A percentile compares a stretch with the other conserved stretches of the same genome.
These are phyloP conservation scores for Xylaria arbuscula DNA, from an alignment of 2,329 filamentous ascomycete genomes.

Conservation along the genomic window DNA sequence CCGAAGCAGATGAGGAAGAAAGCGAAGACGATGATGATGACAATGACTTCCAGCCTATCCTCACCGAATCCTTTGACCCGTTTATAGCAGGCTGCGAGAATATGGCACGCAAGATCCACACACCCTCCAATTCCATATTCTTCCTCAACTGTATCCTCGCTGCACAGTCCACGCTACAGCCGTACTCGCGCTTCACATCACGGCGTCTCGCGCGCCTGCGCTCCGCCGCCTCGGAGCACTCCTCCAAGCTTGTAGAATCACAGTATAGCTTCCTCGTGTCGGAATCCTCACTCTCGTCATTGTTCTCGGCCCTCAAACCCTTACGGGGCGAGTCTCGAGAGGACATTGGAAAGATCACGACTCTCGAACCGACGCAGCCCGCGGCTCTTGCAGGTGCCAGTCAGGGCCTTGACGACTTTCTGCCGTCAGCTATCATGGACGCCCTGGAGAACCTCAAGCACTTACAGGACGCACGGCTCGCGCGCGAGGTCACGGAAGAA, in stretches of 20 bases:
- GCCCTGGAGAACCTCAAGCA: conserved; percentile 83
- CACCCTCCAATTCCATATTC: conserved; percentile 73
- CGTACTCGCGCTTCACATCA: conserved; percentile 71
- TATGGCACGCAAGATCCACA: conserved; percentile 69
- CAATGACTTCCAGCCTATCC: conserved; percentile 77
- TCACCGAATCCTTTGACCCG: conserved; percentile 85
- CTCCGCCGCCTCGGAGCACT: conserved; percentile 64
- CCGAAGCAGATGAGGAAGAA: neutral
- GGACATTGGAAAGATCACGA: conserved; percentile 65
- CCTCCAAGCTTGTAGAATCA: conserved; percentile 69
- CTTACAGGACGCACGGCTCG: conserved; percentile 77
- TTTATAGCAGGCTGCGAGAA: conserved; percentile 81
- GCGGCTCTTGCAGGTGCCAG: conserved; percentile 73
- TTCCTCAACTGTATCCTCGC: conserved; percentile 76
- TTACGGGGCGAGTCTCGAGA: conserved; percentile 52
- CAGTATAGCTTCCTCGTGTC: conserved; percentile 79
- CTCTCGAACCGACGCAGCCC: conserved; percentile 68
- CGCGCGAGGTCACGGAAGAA: conserved; percentile 80
- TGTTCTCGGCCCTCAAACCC: conserved; percentile 68
- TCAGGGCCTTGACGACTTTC: conserved; percentile 85
- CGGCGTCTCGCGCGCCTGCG: conserved; percentile 66
- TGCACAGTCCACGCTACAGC: conserved; percentile 65
- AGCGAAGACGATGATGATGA: conserved; percentile 63
- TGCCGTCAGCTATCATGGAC: conserved; percentile 93
- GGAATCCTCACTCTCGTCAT: conserved; percentile 76